Base-by-base conservation (phyloP, 169 alveolate species). In the Cardiosporidium cionae region DNA sequence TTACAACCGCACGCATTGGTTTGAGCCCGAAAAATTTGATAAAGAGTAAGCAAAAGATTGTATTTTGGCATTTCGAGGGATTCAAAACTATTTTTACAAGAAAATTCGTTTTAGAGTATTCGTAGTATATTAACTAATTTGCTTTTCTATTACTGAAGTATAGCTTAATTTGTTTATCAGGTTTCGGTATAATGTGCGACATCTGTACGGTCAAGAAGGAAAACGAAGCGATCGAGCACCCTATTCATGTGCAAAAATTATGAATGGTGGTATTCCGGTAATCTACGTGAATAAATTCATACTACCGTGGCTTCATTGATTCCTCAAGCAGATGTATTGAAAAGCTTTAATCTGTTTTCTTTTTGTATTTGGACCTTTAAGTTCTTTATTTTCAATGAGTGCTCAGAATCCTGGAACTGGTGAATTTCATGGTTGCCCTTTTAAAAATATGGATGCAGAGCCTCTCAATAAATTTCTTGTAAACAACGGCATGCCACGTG, bases 381-480 rank as follows among this genome's bases (percentile, higher is more conserved):
- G n/a, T n/a, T n/a, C n/a, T n/a, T n/a, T n/a, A n/a, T n/a, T n/a
- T n/a, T n/a, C n/a, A n/a, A n/a, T 44, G n/a, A 44, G n/a, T 44
- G 58, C n/a, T 16, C n/a, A 85, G 87, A 78, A 76, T 3, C 93
- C 95, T 23, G 89, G 89, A 63, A 87, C 89, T 33, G 94, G 94
- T 34, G 93, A 91, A 76, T 84, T 87, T 66, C 98, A 94, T 82
- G 98, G 98, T 32, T 94, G 98, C 75, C 98, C 98, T 35, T 94
- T 92, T 84, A 93, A 92, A 78, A 87, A 84, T 52, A 83, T 37
- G 44, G 88, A 83, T 70, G 54, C 22, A 31, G 52, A 44, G 58
- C 80, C 72, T 31, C 72, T 83, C 9, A 80, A 83, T 53, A 83
- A 74, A 35, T 68, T 83, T 28, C 73, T 83, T 22, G 34, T n/a